Conservation (phyloP, 2,329 filamentous ascomycete genomes). For the Alternaria sp. region DNA sequence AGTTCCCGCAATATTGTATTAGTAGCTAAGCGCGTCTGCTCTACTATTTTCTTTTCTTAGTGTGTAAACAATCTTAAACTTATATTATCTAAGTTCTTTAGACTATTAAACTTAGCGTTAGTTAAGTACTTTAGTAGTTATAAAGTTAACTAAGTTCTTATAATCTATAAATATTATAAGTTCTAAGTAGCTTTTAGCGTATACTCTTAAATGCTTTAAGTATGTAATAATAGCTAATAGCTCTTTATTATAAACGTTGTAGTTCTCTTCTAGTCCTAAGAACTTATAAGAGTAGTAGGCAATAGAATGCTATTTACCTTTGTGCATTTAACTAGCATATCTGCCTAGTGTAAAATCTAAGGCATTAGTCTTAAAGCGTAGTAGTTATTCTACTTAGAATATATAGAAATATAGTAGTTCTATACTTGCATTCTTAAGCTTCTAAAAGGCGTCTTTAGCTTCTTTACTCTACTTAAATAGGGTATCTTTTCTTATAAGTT, state of each 20-base stretch:
- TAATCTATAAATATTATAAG: constrained; percentile 42
- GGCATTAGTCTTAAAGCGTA: no score
- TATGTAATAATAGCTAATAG: constrained; percentile 43
- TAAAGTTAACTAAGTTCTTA: constrained; percentile 42
- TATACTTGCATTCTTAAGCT: no score
- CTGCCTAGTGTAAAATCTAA: constrained; percentile 11
- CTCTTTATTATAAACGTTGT: constrained; percentile 49
- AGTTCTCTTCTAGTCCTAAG: constrained; percentile 35
- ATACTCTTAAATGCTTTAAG: constrained; percentile 33
- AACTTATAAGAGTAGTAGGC: constrained; percentile 36
- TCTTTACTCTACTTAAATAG: no score
- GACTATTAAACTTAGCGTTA: constrained; percentile 32
- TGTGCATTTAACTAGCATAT: constrained; percentile 7
- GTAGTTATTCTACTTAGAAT: no score
- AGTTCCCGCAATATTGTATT: not conserved
- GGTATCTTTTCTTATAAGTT: no score
- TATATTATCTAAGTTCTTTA: not conserved
- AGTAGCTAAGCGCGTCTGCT: constrained; percentile 8
- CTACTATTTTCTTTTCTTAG: not conserved
- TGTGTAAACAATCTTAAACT: constrained; percentile 3
- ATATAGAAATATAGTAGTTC: no score
- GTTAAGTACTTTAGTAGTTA: constrained; percentile 36
- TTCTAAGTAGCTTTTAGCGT: constrained; percentile 11
- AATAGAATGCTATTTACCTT: constrained; percentile 13
- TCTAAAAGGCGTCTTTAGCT: accelerated